Conservation (phyloP, 371 early-diverging fungal species). For the Mucor ambiguus region DNA sequence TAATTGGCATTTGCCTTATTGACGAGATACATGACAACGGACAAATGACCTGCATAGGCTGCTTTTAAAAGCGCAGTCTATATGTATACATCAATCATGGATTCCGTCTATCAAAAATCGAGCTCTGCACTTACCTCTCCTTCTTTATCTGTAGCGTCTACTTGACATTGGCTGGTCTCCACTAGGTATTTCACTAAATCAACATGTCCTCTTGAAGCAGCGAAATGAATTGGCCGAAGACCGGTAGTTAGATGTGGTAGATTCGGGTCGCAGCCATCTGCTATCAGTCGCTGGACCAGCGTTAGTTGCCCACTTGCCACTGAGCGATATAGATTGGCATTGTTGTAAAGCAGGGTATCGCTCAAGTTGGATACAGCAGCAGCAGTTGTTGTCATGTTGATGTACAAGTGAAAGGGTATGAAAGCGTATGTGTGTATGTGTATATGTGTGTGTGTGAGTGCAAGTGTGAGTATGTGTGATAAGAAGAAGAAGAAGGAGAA, state of each 20-base stretch:
- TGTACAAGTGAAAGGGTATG: neutral
- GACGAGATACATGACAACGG: conserved; percentile 59
- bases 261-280: conserved; percentile 20
- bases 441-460: neutral
- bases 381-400: conserved; percentile 8
- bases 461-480: neutral
- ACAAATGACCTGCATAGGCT: conserved; percentile 60
- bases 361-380: neutral
- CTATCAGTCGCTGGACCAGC: conserved; percentile 12
- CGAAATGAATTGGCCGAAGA: conserved; percentile 61
- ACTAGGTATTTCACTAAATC: conserved; percentile 59
- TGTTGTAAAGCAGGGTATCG: conserved; percentile 3
- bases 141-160: conserved; percentile 65
- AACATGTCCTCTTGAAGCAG: conserved; percentile 60
- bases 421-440: neutral
- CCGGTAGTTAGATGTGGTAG: conserved; percentile 43
- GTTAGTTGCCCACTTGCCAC: conserved; percentile 17
- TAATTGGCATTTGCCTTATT: conserved; percentile 53
- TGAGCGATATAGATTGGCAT: conserved; percentile 8
- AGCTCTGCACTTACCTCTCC: conserved; percentile 53
- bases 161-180: conserved; percentile 50
- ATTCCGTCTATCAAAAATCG: neutral
- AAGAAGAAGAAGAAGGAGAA: neutral
- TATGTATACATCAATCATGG: conserved; percentile 29
- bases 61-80: conserved; percentile 78